phyloP scores from a whole-genome alignment of 331 rosid genomes.

The Acacia pycnantha region DNA sequence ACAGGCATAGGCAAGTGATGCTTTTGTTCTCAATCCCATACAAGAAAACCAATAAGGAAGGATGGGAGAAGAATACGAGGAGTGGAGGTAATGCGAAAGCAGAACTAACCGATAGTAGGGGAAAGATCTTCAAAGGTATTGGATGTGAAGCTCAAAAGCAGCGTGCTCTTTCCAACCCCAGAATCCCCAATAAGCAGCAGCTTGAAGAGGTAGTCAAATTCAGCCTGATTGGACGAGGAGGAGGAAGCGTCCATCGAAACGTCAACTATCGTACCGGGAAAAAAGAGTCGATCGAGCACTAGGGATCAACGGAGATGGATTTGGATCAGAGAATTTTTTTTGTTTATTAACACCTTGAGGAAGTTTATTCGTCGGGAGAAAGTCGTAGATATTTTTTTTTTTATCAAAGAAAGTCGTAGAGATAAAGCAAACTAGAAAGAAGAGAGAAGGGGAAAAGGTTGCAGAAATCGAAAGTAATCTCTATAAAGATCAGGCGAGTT shows the following conservation, averaged over 20 bases:
- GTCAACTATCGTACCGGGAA: not conserved
- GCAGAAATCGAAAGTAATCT: slow-evolving; percentile 15
- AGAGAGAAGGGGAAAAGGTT: not conserved
- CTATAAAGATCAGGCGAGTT: not conserved
- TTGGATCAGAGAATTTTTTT: not conserved
- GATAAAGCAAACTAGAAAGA: not conserved
- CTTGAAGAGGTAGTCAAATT: slow-evolving; percentile 82
- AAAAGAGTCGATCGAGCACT: not conserved
- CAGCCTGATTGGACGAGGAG: slow-evolving; percentile 54
- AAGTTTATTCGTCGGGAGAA: not conserved
- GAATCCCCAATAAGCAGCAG: slow-evolving; percentile 80
- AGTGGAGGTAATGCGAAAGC: not conserved
- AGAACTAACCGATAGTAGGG: slow-evolving; percentile 69
- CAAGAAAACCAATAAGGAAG: not conserved
- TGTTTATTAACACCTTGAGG: not conserved
- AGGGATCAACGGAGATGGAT: not conserved
- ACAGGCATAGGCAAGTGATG: not conserved
- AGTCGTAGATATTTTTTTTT: not conserved
- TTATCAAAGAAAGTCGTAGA: not conserved
- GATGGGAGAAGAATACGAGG: not conserved
- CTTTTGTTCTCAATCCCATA: not conserved
- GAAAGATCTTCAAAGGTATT: slow-evolving; percentile 70
- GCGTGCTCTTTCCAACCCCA: slow-evolving; percentile 82
- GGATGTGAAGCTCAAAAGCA: slow-evolving; percentile 72
- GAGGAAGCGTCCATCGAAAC: slow-evolving; percentile 50